phyloP scores from a whole-genome alignment of 805 yeast genomes.

The Schwanniomyces yamadae region DNA sequence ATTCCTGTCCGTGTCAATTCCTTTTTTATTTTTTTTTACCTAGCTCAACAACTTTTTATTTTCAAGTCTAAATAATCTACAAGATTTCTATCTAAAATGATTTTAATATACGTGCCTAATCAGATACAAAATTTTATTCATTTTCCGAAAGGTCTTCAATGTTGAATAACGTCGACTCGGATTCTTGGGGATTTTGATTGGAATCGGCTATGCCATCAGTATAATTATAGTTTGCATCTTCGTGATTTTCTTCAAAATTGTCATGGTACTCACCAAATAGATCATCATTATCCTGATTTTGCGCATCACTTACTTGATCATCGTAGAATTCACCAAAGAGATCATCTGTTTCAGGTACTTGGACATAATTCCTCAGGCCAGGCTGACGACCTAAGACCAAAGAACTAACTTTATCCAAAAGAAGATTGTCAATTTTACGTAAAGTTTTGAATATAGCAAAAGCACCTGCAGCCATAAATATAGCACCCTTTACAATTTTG shows the following conservation, averaged over 20 bases:
- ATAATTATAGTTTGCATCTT: not conserved
- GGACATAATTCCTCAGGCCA: conserved; percentile 40
- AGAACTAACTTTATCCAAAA: conserved; percentile 31
- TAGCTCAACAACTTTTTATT: not conserved
- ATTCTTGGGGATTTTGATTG: not conserved
- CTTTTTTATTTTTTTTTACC: conserved; percentile 3
- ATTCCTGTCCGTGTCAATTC: conserved; percentile 71
- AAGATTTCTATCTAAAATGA: not conserved
- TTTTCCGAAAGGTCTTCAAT: conserved; percentile 28
- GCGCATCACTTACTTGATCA: conserved; percentile 37
- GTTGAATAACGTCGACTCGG: conserved; percentile 28
- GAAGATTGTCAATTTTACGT: conserved; percentile 29
- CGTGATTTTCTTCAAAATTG: conserved; percentile 7
- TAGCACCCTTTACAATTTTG: conserved; percentile 56
- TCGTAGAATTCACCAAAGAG: conserved; percentile 42
- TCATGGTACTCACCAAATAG: conserved; percentile 19
- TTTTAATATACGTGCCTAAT: conserved; percentile 1
- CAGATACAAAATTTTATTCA: conserved; percentile 4
- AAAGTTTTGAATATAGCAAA: conserved; percentile 35
- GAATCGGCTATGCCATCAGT: not conserved
- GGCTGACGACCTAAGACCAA: conserved; percentile 36
- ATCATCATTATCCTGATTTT: conserved; percentile 18
- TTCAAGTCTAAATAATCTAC: conserved; percentile 2
- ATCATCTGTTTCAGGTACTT: conserved; percentile 43
- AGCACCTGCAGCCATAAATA: conserved; percentile 43